A percentile compares a stretch with the other conserved stretches of the same genome.
These are phyloP conservation scores for Marasmius fiardii DNA, from an alignment of 1,284 basidiomycete species.

Conservation along the genomic window DNA sequence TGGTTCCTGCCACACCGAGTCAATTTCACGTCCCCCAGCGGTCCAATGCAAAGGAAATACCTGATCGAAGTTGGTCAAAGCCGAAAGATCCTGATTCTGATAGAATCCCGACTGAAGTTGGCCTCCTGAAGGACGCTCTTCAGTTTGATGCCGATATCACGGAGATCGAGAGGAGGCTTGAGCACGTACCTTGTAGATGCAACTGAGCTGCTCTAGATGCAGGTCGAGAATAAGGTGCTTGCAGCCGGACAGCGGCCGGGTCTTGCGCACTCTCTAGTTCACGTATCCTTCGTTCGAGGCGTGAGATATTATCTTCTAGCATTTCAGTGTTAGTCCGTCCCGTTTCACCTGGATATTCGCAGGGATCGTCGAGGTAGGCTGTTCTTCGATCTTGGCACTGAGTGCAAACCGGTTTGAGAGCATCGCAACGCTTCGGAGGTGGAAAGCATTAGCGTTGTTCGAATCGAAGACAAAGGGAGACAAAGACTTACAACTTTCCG, in stretches of 20 bases:
- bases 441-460: not conserved
- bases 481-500: constrained; percentile 28
- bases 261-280: constrained; percentile 26
- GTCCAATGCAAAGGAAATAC: too few species aligned
- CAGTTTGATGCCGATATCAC: too few species aligned
- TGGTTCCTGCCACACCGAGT: too few species aligned
- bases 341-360: constrained; percentile 31
- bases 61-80: too few species aligned
- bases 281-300: constrained; percentile 32
- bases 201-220: too few species aligned
- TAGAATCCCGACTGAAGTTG: too few species aligned
- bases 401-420: constrained; percentile 31
- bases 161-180: too few species aligned
- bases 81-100: too few species aligned
- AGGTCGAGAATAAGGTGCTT: constrained; percentile 10
- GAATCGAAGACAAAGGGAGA: not conserved
- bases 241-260: constrained; percentile 13
- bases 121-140: too few species aligned
- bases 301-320: constrained; percentile 34
- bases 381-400: constrained; percentile 28
- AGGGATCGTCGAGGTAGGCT: constrained; percentile 30
- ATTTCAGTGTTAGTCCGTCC: constrained; percentile 33
- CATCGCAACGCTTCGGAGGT: constrained; percentile 34
- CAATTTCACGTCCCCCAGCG: too few species aligned
- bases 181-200: too few species aligned